Percentiles rank a stretch among this genome's conserved stretches.
Evolutionary conservation across 2,329 filamentous ascomycete genomes (phyloP).

Genomic region (Penicillium thymicola): DNA sequence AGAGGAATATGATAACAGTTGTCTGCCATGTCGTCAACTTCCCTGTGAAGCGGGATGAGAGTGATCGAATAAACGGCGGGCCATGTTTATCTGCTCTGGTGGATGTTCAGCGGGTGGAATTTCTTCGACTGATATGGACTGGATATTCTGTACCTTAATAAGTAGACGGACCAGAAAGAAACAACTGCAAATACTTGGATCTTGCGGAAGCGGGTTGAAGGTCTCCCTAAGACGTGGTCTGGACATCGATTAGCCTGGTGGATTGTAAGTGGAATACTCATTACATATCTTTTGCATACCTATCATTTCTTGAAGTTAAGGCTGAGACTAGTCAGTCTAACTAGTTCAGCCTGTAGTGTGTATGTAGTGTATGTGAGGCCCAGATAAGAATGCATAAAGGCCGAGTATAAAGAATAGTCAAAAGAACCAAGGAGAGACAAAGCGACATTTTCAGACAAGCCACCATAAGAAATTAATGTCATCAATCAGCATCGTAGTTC

Average conservation of each 20-base stretch:
- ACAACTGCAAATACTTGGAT: slow-evolving; percentile 90
- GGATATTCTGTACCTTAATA: slow-evolving; percentile 60
- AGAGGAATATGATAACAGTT: slow-evolving; percentile 80
- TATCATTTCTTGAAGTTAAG: slow-evolving; percentile 27
- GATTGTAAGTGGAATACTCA: not conserved
- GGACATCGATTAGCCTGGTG: slow-evolving; percentile 3
- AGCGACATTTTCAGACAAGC: not conserved
- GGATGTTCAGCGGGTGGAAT: not conserved
- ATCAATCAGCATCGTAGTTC: not conserved
- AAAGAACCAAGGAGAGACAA: not conserved
- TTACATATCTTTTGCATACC: slow-evolving; percentile 18
- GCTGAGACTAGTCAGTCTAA: not conserved
- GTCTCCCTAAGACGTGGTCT: slow-evolving; percentile 90
- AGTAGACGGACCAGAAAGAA: slow-evolving; percentile 84
- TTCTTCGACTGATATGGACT: not conserved
- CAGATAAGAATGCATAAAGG: not conserved
- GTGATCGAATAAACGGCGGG: slow-evolving; percentile 66
- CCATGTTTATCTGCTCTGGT: slow-evolving; percentile 79
- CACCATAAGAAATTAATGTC: not conserved
- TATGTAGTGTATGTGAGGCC: slow-evolving; percentile 2
- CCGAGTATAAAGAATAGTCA: not conserved
- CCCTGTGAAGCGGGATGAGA: slow-evolving; percentile 69
- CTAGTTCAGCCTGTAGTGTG: not conserved
- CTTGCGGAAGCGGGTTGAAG: slow-evolving; percentile 85
- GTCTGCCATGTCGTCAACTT: slow-evolving; percentile 86